Percentiles rank a stretch among this genome's conserved stretches.
Evolutionary conservation across 2,329 filamentous ascomycete species (phyloP).

Genomic region (Paracoccidioides brasiliensis): DNA sequence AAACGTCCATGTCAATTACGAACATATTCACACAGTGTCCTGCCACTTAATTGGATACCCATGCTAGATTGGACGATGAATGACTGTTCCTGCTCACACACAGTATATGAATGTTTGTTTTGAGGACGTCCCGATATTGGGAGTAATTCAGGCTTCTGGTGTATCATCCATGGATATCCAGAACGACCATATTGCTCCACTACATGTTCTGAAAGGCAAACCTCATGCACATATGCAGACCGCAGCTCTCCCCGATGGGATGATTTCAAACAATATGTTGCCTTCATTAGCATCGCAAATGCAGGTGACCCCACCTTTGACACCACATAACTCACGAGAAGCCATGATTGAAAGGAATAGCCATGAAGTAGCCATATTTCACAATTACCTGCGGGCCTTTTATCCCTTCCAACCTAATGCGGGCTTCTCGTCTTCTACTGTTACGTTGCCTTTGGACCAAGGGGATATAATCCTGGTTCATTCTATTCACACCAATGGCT

Average conservation of each 20-base stretch:
- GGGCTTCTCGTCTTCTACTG: constrained; percentile 65
- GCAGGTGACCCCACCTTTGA: constrained; percentile 66
- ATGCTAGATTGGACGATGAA: not conserved
- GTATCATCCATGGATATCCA: constrained; percentile 6
- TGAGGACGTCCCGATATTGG: not conserved
- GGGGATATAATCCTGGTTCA: constrained; percentile 91
- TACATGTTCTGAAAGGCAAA: constrained; percentile 9
- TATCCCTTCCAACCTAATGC: constrained; percentile 79
- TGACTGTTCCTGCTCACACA: not conserved
- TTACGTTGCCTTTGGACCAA: constrained; percentile 76
- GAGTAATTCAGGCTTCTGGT: not conserved
- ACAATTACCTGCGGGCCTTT: constrained; percentile 89
- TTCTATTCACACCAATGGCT: constrained; percentile 94
- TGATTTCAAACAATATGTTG: constrained; percentile 7
- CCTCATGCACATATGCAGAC: constrained; percentile 2
- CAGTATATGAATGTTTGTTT: not conserved
- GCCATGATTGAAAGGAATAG: constrained; percentile 35
- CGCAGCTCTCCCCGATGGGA: constrained; percentile 2
- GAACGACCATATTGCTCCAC: constrained; percentile 9
- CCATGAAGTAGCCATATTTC: constrained; percentile 54
- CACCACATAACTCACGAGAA: constrained; percentile 52
- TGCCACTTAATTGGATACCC: not conserved
- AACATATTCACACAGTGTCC: not conserved
- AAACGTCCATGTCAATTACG: not conserved
- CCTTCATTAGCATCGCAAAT: constrained; percentile 15